Conservation (phyloP, 176 grass and related monocot genomes). For the Juncus effusus region DNA sequence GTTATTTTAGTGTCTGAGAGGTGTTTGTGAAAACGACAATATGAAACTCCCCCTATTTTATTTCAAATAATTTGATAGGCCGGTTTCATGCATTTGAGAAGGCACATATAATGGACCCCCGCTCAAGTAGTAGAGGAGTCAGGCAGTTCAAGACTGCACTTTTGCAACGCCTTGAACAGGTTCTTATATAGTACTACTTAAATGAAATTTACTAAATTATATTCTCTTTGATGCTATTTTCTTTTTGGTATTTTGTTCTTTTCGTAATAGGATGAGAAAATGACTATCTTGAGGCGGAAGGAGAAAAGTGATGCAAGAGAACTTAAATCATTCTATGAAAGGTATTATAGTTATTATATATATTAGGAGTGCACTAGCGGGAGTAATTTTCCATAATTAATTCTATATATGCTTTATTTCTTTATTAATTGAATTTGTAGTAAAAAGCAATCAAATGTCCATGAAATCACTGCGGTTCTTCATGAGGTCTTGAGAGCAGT, state of each 20-base stretch:
- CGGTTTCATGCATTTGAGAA: slow-evolving; percentile 96
- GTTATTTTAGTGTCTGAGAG: neutral
- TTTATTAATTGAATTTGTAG: slow-evolving; percentile 36
- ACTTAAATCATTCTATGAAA: slow-evolving; percentile 64
- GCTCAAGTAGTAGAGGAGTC: slow-evolving; percentile 67
- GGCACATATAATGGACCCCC: slow-evolving; percentile 59
- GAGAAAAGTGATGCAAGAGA: slow-evolving; percentile 79
- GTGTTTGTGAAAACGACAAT: slow-evolving; percentile 38
- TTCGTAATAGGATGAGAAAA: slow-evolving; percentile 59
- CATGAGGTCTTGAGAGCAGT: slow-evolving; percentile 69
- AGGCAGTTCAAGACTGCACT: slow-evolving; percentile 87
- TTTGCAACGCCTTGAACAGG: slow-evolving; percentile 87
- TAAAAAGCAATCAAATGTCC: slow-evolving; percentile 48
- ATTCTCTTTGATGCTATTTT: slow-evolving; percentile 21
- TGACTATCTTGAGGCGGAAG: slow-evolving; percentile 46
- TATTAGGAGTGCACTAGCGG: neutral
- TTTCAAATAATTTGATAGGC: slow-evolving; percentile 33
- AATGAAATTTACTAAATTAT: neutral
- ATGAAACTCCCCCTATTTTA: neutral
- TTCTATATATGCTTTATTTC: too few species aligned
- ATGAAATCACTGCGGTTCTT: slow-evolving; percentile 49
- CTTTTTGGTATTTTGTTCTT: slow-evolving; percentile 6
- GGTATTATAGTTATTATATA: slow-evolving; percentile 39
- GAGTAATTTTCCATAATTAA: neutral
- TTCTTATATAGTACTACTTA: slow-evolving; percentile 30